These are phyloP conservation scores for Pythium phragmitis DNA, from an alignment of 352 stramenopile genomes.

Conservation along the genomic window DNA sequence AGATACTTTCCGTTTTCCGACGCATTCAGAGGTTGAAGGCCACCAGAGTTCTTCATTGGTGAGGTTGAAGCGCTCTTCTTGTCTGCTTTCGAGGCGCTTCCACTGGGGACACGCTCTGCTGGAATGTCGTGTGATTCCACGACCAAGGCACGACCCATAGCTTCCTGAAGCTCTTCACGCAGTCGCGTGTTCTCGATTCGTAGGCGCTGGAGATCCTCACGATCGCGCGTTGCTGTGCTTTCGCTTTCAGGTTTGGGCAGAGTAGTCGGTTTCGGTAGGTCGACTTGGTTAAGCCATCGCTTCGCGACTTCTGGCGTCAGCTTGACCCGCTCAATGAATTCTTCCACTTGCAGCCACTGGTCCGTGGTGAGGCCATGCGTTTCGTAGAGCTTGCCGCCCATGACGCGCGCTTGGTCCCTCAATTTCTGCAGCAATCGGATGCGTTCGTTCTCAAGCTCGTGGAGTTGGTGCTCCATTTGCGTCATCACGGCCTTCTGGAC, in stretches of 20 bases:
- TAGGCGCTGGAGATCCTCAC: conserved; percentile 36
- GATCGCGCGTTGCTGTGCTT: conserved; percentile 21
- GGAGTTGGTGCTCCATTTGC: conserved; percentile 63
- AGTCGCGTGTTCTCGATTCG: conserved; percentile 36
- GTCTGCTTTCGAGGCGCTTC: not conserved
- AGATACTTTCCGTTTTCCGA: not conserved
- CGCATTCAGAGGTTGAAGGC: not conserved
- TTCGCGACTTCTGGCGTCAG: conserved; percentile 55
- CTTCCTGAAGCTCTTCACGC: conserved; percentile 34
- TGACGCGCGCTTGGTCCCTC: conserved; percentile 48
- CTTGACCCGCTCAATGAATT: conserved; percentile 70
- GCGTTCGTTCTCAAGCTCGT: conserved; percentile 63
- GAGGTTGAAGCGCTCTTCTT: conserved; percentile 9
- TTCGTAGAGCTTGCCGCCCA: conserved; percentile 54
- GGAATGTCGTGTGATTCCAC: not conserved
- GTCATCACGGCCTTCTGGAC: conserved; percentile 52
- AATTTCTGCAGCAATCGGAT: conserved; percentile 57
- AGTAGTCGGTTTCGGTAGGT: not conserved
- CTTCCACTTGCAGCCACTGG: conserved; percentile 54
- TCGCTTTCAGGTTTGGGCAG: conserved; percentile 18
- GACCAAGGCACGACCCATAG: not conserved
- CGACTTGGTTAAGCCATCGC: conserved; percentile 31
- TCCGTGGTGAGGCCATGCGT: conserved; percentile 53
- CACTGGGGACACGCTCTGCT: not conserved
- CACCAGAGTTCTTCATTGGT: not conserved